Base-by-base conservation (phyloP, 768 basidiomycete genomes). In the Leucocoprinus leucothites region DNA sequence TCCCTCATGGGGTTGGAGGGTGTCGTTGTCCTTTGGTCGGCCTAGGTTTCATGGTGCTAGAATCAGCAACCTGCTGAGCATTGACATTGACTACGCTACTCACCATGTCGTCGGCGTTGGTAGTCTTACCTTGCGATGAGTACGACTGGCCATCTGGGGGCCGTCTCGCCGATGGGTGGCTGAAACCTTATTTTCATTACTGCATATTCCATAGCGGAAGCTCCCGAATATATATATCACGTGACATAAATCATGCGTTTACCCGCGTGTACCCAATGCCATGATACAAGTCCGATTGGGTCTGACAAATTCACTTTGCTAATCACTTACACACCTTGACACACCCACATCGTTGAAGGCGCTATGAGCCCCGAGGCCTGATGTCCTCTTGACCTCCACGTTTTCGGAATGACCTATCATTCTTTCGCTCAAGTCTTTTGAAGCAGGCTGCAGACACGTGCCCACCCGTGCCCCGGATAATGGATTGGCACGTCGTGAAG, bases 1-100 rank as follows among this genome's bases (percentile, higher is more conserved):
- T 99, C 96, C 81, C 85, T 91, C 94, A 94, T 94, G 71, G 87
- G 85, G 84, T 97, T 96, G 65, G 84, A 82, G 67, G 92, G 91
- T 65, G 88, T 76, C 61, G 89, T 87, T 48, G 54, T 43, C 76
- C 92, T 91, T 78, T 86, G 82, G 69, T 94, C 92, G 74, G 92
- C 88, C 92, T 94, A 59, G 3, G 51, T n/a, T 18, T 26, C 43
- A 38, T 51, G 35, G 52, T 7, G n/a, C 9, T 42, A 6, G 13
- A 14, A 25, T 31, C 44, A 51, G 55, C 61, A 57, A 16, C 9
- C 16, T 25, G 11, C 28, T 24, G 13, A 49, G 38, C 19, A 46
- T 48, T 35, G 56, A 43, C 41, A 41, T 38, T 18, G 19, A 34
- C 8, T 11, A 54, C 47, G 25, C 43, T 54, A 65, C 73, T 67